Percentiles rank a stretch among this genome's conserved stretches.
Conservation (phyloP, 441 rosid species). For the Geranium incanum region DNA sequence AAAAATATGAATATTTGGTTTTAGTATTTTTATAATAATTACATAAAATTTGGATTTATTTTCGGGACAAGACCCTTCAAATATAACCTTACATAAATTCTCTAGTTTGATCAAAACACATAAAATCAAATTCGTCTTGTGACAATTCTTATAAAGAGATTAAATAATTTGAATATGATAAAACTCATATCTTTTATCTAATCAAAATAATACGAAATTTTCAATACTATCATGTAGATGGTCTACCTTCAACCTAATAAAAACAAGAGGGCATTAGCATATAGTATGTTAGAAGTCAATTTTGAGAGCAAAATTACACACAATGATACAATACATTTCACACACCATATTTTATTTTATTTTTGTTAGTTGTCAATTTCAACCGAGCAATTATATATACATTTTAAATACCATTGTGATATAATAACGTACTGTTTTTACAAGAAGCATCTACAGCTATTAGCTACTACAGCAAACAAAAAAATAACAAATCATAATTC, state of each 20-base stretch:
- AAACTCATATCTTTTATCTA: too few relatives aligned
- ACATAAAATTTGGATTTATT: too few relatives aligned
- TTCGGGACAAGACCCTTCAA: too few relatives aligned
- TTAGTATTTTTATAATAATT: too few relatives aligned
- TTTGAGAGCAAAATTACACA: background rate
- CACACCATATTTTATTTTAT: background rate
- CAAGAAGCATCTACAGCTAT: background rate
- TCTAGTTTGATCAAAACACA: too few relatives aligned
- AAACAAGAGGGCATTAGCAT: background rate
- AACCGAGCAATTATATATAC: background rate
- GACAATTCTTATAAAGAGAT: too few relatives aligned
- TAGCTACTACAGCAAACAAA: background rate
- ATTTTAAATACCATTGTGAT: background rate
- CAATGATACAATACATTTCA: background rate
- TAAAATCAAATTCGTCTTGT: too few relatives aligned
- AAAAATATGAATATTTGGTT: too few relatives aligned
- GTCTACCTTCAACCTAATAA: background rate
- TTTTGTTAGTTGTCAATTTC: background rate
- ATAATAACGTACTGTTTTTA: background rate
- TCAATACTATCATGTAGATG: too few relatives aligned
- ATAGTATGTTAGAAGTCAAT: background rate
- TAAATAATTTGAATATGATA: too few relatives aligned
- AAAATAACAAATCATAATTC: background rate
- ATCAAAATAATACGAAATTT: too few relatives aligned
- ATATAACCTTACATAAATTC: too few relatives aligned